phyloP scores from a whole-genome alignment of 2,329 filamentous ascomycete genomes.

The Capronia americana region DNA sequence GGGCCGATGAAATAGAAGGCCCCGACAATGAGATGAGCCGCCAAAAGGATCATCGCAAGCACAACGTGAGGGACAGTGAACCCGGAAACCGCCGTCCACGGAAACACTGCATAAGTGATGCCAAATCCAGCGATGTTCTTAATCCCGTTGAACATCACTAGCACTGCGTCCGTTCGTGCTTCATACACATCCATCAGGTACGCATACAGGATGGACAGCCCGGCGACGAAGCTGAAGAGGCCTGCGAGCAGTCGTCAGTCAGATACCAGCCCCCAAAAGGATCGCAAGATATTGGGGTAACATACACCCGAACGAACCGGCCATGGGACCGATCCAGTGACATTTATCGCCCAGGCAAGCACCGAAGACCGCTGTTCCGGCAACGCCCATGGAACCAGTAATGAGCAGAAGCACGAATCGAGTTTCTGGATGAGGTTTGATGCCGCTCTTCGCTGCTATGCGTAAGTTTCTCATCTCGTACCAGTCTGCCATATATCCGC shows the following conservation, averaged over 20 bases:
- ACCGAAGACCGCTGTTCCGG: slow-evolving; percentile 12
- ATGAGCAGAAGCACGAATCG: background rate
- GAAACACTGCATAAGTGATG: slow-evolving; percentile 17
- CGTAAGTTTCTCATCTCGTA: slow-evolving; percentile 3
- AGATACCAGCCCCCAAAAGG: background rate
- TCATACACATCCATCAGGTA: slow-evolving; percentile 20
- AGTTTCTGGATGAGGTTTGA: background rate
- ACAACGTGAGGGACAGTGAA: slow-evolving; percentile 6
- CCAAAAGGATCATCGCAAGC: slow-evolving; percentile 4
- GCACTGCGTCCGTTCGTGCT: slow-evolving; percentile 12
- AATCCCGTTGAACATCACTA: slow-evolving; percentile 13
- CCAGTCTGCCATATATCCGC: slow-evolving; percentile 4
- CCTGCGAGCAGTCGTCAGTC: slow-evolving; percentile 5
- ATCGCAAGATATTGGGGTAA: background rate
- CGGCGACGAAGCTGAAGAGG: slow-evolving; percentile 9
- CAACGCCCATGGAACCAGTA: background rate
- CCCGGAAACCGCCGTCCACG: slow-evolving; percentile 3
- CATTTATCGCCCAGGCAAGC: slow-evolving; percentile 7
- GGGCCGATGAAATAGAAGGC: slow-evolving; percentile 8
- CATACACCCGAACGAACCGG: slow-evolving; percentile 11
- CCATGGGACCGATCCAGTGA: slow-evolving; percentile 12
- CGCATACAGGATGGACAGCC: background rate
- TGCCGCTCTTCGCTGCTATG: background rate
- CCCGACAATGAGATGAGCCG: background rate
- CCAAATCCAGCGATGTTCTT: slow-evolving; percentile 16